Evolutionary conservation across 2,329 filamentous ascomycete species (phyloP), one percentile per base, ranked within the genome.

Genomic region (Acarospora socialis): DNA sequence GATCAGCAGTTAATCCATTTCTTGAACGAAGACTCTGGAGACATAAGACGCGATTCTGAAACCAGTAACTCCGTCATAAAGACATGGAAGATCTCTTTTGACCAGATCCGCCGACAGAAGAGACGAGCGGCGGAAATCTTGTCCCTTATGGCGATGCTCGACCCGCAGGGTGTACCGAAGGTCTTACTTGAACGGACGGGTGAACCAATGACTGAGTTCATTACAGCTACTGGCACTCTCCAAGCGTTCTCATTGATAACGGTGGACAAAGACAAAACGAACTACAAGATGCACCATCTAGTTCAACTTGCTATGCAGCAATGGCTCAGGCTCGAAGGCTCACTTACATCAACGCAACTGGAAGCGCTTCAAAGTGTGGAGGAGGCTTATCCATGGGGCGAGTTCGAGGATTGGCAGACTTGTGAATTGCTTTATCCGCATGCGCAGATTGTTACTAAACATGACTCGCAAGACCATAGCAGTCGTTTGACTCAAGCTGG

Each of bases 21-120:
- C 28, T 39, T 6, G 25, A 24, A 9, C 24, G 34, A n/a, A 18
- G 16, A 14, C 30, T 31, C 13, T 23, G 14, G 13, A 22, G 34
- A 17, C 34, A 36, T 33, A 30, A n/a, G 37, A 12, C 29, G 37
- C 19, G 37, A 37, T 19, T 7, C 20, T 3, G 23, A 31, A 25
- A 19, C 26, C 5, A 15, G 28, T 12, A 31, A 38, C 16, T 40
- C 35, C 3, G 35, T 40, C 16, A 28, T 34, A 7, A 34, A 16
- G 9, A 40, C 38, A 8, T 40, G 30, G 30, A 30, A 28, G 31
- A 32, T 40, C 16, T 32, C 38, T 9, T 38, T 38, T 16, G 14
- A 32, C 9, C 16, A 27, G 15, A 35, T 40, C 14, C 24, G 21
- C 4, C 28, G 23, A 16, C 22, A 38, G 8, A 40, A 40, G 12